These are phyloP conservation scores for Trichoderma arundinaceum DNA, from an alignment of 2,329 filamentous ascomycete genomes.

Conservation along the genomic window DNA sequence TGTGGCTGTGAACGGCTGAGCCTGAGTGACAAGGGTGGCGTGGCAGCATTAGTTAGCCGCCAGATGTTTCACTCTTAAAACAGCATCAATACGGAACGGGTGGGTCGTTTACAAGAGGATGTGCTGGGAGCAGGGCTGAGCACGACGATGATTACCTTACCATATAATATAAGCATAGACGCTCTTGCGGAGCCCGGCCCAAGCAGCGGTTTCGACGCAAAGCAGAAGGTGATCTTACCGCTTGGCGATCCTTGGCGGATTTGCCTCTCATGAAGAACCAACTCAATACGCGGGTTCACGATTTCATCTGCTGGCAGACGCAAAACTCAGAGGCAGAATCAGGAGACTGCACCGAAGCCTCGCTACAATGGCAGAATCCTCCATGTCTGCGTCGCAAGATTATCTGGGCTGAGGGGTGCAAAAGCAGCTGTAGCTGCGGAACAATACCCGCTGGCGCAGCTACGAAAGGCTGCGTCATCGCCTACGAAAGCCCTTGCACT, in stretches of 20 bases:
- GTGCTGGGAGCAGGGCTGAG: background rate
- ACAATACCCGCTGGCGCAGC: background rate
- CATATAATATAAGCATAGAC: too few species aligned
- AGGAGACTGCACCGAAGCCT: too few species aligned
- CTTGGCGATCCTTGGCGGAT: too few species aligned
- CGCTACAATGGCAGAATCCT: background rate
- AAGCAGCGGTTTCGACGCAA: too few species aligned
- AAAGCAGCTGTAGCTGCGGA: background rate
- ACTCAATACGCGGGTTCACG: too few species aligned
- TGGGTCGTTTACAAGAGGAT: background rate
- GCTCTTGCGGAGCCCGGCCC: too few species aligned
- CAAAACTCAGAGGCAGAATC: too few species aligned
- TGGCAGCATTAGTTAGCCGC: background rate
- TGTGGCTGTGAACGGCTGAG: slow-evolving; percentile 4
- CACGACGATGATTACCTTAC: background rate
- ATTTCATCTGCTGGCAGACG: too few species aligned
- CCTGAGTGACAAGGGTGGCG: background rate
- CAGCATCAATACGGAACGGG: background rate
- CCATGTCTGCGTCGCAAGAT: background rate
- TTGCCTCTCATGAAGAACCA: too few species aligned
- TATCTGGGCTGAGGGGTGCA: background rate
- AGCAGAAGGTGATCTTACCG: too few species aligned
- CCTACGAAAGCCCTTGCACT: slow-evolving; percentile 14
- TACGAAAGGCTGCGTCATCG: slow-evolving; percentile 28
- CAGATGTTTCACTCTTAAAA: too few species aligned